A percentile compares a stretch with the other conserved stretches of the same genome.
Evolutionary conservation across 202 grass and related monocot genomes (phyloP).

Genomic region (Saccharum hybrid): DNA sequence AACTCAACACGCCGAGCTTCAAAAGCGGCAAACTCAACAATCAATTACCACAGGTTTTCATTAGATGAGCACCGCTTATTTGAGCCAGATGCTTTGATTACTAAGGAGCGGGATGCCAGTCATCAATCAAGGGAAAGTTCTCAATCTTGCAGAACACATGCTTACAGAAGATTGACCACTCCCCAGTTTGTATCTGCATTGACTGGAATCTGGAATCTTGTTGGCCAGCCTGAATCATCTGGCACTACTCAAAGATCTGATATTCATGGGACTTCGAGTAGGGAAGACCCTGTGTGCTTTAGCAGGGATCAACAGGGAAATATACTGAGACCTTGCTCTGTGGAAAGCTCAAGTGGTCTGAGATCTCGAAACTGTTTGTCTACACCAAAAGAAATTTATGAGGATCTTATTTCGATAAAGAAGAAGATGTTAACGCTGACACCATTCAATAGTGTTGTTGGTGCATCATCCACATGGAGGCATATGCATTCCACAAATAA

Average conservation of each 20-base stretch:
- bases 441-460: constrained; percentile 39
- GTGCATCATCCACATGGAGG: constrained; percentile 47
- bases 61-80: constrained; percentile 49
- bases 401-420: constrained; percentile 69
- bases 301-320: constrained; percentile 47
- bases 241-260: constrained; percentile 46
- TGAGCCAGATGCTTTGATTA: constrained; percentile 48
- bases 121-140: constrained; percentile 44
- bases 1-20: constrained; percentile 52
- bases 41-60: constrained; percentile 57
- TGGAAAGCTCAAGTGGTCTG: constrained; percentile 38
- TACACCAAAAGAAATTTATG: constrained; percentile 45
- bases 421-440: constrained; percentile 54
- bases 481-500: constrained; percentile 42
- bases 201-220: constrained; percentile 70
- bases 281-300: constrained; percentile 49
- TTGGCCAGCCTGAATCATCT: constrained; percentile 57
- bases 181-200: constrained; percentile 63
- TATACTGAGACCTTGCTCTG: constrained; percentile 5
- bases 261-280: constrained; percentile 43
- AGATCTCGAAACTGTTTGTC: constrained; percentile 41
- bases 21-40: constrained; percentile 61
- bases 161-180: constrained; percentile 58
- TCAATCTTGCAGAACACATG: constrained; percentile 52
- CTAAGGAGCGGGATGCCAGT: constrained; percentile 41